Conservation (phyloP, 192 early-diverging fungal species). For the Geranomyces variabilis region DNA sequence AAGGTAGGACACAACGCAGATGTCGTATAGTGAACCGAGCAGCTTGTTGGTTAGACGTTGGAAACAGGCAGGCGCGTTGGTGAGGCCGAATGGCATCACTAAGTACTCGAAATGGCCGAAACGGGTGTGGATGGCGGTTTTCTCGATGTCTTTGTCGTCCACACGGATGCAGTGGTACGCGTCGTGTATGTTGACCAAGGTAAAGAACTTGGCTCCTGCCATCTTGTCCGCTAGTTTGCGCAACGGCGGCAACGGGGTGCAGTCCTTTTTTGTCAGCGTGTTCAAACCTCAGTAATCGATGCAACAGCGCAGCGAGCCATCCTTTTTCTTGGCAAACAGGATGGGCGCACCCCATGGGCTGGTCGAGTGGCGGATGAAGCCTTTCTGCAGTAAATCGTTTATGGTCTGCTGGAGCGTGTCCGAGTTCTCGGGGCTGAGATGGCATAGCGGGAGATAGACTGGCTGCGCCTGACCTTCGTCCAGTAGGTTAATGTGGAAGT, state of each 20-base stretch:
- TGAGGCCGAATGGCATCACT: conserved; percentile 65
- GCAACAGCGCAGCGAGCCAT: background rate
- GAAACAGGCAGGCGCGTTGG: conserved; percentile 63
- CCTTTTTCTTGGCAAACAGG: no score
- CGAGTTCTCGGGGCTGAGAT: background rate
- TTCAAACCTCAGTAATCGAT: background rate
- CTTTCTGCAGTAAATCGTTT: no score
- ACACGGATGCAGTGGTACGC: conserved; percentile 1
- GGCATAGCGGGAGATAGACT: background rate
- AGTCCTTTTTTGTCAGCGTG: conserved; percentile 1
- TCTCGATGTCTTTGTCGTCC: background rate
- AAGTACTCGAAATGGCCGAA: conserved; percentile 52
- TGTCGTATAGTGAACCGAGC: conserved; percentile 37
- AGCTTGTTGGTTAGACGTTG: conserved; percentile 52
- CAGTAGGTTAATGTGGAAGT: background rate
- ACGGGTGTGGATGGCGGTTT: conserved; percentile 7
- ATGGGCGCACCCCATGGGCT: no score
- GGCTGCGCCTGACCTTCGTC: background rate
- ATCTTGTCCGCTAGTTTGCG: background rate
- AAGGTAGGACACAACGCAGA: conserved; percentile 29
- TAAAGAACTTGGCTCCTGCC: background rate
- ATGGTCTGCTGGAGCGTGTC: no score
- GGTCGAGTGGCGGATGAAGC: no score
- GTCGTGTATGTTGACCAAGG: background rate
- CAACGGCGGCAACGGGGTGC: background rate